Evolutionary conservation across 2,329 filamentous ascomycete species (phyloP), one percentile per base, ranked within the genome.

Genomic region (Diplodia scrobiculata): DNA sequence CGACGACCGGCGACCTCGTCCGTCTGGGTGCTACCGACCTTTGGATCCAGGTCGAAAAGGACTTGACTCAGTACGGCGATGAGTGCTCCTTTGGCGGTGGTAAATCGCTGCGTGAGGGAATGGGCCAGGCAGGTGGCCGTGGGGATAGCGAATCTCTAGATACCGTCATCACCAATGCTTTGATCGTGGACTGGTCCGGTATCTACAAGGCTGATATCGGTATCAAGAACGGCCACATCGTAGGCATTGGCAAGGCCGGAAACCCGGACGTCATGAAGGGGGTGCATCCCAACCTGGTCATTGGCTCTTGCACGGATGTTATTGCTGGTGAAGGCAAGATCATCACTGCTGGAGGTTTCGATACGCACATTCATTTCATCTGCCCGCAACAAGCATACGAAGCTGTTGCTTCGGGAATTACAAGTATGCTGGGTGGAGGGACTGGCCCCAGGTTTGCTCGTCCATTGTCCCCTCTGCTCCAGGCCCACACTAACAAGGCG

Each of bases 171-270:
- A 91, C 89, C 1, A 98, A 97, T 73, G 94, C 93, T 5, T 80
- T 98, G 69, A 89, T 98, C 45, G 84, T 98, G 21, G 94, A 98
- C 79, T 96, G 90, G 85, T 89, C 86, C 0, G 94, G 94, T 55
- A 97, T 98, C 73, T 96, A 91, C 83, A 98, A 98, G 80, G 94
- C 93, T 5, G 94, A 98, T 76, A 96, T 98, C 74, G 94, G 94
- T 32, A 88, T 98, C 76, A 97, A 96, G 77, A 79, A 92, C 71
- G 93, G 94, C 1, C 76, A 90, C 47, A 97, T 98, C 72, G 88
- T 89, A 32, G 94, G 87, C 0, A 94, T 98, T 71, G 94, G 94
- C 67, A 97, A 98, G 79, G 92, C 94, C 17, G 94, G 94, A 21
- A 98, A 97, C 73, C 94, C 94, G n/a, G 94, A 98, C 78, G 87